phyloP scores from a whole-genome alignment of 2,329 filamentous ascomycete species.

The Penicillium sp. region DNA sequence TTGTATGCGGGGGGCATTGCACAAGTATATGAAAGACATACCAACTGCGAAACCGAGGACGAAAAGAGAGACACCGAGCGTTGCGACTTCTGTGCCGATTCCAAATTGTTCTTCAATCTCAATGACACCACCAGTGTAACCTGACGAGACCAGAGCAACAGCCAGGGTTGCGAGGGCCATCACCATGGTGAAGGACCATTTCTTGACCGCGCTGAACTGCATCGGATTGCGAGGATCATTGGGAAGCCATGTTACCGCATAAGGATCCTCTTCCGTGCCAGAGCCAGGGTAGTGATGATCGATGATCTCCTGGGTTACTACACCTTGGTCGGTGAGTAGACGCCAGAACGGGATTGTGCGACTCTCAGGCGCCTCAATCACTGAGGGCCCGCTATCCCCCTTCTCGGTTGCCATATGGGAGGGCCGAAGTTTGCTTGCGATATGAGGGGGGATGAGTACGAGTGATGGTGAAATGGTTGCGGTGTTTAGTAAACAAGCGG shows the following conservation, averaged over 20 bases:
- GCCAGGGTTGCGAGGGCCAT: constrained; percentile 59
- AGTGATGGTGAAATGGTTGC: too few species aligned
- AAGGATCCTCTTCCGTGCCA: constrained; percentile 60
- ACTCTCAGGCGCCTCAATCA: too few species aligned
- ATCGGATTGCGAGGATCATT: constrained; percentile 61
- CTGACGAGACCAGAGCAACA: constrained; percentile 61
- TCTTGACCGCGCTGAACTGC: constrained; percentile 48
- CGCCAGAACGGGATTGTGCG: constrained; percentile 42
- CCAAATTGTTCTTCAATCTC: constrained; percentile 48
- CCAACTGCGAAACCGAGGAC: constrained; percentile 49
- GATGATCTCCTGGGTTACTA: constrained; percentile 50
- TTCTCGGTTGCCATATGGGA: constrained; percentile 22
- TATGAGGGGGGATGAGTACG: too few species aligned
- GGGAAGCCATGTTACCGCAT: constrained; percentile 58
- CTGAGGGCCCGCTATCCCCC: too few species aligned
- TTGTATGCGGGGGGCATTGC: too few species aligned
- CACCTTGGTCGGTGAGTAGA: constrained; percentile 51
- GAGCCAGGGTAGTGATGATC: constrained; percentile 50
- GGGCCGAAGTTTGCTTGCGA: too few species aligned
- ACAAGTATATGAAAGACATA: not conserved
- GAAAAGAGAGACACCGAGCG: constrained; percentile 58
- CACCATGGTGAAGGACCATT: constrained; percentile 58
- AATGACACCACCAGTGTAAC: constrained; percentile 30
- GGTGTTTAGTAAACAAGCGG: too few species aligned
- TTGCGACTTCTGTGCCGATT: constrained; percentile 46